Evolutionary conservation across 2,329 filamentous ascomycete genomes (phyloP), one percentile per base, ranked within the genome.

Genomic region (Penicillium concentricum): DNA sequence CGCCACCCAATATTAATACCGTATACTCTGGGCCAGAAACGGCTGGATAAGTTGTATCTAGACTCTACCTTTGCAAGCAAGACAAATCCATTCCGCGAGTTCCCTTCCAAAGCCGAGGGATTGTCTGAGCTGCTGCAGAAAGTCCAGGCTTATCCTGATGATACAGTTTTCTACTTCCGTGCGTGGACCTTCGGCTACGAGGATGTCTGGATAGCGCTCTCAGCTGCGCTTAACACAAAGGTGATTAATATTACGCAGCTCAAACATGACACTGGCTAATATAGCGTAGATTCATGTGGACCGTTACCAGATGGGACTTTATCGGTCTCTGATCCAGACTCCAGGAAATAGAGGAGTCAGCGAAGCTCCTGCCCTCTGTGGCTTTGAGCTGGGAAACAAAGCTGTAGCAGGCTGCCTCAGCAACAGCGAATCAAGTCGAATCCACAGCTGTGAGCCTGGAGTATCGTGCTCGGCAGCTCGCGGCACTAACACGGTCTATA

Each of bases 161-260:
- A 91, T 38, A 96, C 91, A 0, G 72, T 88, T 0, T 97, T 96
- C 67, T 89, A 96, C 71, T 82, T 97, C 44, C 85, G 92, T 55
- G 85, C 91, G 0, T 96, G 92, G 92, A 97, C 93, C 0, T 94
- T 94, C 69, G 90, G 90, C 0, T 96, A 97, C 61, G 92, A 97
- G 70, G 89, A 96, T 51, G 91, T 96, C 0, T 97, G 92, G 92
- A 79, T 92, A 57, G 88, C 91, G 0, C 75, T 97, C 0, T 87
- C 91, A 0, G 83, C 86, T 22, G 84, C 86, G 12, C 77, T 97
- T 0, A 75, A 84, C 6, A 87, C 87, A 3, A 82, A 80, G 68
- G 87, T 87, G 73, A 56, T 67, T 54, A 7, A 2, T 24, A 18
- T 28, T 5, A 30, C 13, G 34, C 20, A 26, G 7, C 9, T 13